Evolutionary conservation across 441 rosid species (phyloP).

Genomic region (Aleurites moluccanus): DNA sequence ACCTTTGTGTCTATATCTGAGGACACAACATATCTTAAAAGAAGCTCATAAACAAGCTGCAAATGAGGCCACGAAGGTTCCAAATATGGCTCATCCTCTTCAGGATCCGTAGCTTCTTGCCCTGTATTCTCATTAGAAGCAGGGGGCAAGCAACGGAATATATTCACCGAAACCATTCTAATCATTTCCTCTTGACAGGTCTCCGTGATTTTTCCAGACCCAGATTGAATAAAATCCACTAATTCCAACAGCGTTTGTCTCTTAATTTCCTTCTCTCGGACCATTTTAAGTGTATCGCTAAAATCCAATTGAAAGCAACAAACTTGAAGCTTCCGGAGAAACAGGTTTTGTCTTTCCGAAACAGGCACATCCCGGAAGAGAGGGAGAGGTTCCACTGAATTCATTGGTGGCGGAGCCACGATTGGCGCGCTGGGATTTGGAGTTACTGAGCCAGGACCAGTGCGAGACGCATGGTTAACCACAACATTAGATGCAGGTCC

Average conservation of each 20-base stretch:
- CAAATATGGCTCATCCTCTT: constrained; percentile 83
- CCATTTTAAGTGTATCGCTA: constrained; percentile 45
- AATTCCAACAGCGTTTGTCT: constrained; percentile 77
- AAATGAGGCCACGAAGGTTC: constrained; percentile 94
- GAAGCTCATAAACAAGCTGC: constrained; percentile 71
- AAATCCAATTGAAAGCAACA: constrained; percentile 83
- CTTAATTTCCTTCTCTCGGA: constrained; percentile 84
- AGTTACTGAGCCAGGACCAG: constrained; percentile 27
- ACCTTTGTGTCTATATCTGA: constrained; percentile 75
- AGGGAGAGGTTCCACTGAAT: constrained; percentile 68
- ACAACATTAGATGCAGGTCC: constrained; percentile 50
- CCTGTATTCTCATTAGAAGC: constrained; percentile 80
- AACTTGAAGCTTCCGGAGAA: constrained; percentile 68
- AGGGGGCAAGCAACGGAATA: constrained; percentile 79
- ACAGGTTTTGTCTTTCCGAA: constrained; percentile 60
- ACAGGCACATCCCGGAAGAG: constrained; percentile 62
- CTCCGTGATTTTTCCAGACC: constrained; percentile 67
- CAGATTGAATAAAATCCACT: constrained; percentile 78
- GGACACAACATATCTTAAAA: constrained; percentile 64
- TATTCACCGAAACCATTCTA: constrained; percentile 63
- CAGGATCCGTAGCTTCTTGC: constrained; percentile 73
- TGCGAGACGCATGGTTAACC: constrained; percentile 69
- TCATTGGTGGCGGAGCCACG: constrained; percentile 47
- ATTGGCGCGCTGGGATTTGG: constrained; percentile 29
- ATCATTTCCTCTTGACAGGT: constrained; percentile 84